phyloP scores from a whole-genome alignment of 1,284 basidiomycete species.

The Rhodotorula sp. region DNA sequence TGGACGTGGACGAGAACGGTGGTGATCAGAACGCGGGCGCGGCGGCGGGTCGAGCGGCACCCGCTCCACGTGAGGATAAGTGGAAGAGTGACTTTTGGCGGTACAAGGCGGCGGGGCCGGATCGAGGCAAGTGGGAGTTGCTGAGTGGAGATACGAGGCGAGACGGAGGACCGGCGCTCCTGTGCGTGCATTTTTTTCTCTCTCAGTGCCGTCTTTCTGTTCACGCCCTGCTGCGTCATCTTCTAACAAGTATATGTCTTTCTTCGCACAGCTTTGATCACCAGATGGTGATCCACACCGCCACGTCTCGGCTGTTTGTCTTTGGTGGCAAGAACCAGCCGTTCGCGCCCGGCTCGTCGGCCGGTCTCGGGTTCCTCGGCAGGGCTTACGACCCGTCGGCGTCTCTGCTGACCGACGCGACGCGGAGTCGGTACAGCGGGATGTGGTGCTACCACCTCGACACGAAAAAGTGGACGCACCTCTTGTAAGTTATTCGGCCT shows the following conservation, averaged over 20 bases:
- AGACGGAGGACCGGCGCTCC: conserved; percentile 47
- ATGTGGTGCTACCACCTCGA: conserved; percentile 49
- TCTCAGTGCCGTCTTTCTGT: too few relatives aligned
- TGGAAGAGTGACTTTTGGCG: conserved; percentile 48
- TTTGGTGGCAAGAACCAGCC: conserved; percentile 49
- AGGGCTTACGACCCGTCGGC: background rate
- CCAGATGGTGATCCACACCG: conserved; percentile 46
- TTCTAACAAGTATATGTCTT: too few relatives aligned
- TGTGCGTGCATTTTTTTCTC: conserved; percentile 37
- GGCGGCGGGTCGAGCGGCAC: too few relatives aligned
- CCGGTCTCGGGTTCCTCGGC: background rate
- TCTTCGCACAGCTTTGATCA: conserved; percentile 44
- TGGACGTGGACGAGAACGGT: conserved; percentile 14
- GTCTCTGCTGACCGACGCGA: conserved; percentile 5
- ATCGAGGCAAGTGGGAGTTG: conserved; percentile 46
- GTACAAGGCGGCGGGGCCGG: conserved; percentile 45
- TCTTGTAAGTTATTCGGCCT: conserved; percentile 36
- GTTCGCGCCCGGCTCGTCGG: conserved; percentile 9
- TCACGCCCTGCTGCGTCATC: too few relatives aligned
- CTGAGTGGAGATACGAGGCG: conserved; percentile 46
- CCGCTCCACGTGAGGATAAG: background rate
- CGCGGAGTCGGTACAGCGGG: conserved; percentile 44
- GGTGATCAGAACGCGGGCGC: too few relatives aligned
- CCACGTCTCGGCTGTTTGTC: conserved; percentile 47
- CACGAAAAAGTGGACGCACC: conserved; percentile 44